Evolutionary conservation across 139 green algal species (phyloP).

Genomic region (Chlorella sorokiniana): DNA sequence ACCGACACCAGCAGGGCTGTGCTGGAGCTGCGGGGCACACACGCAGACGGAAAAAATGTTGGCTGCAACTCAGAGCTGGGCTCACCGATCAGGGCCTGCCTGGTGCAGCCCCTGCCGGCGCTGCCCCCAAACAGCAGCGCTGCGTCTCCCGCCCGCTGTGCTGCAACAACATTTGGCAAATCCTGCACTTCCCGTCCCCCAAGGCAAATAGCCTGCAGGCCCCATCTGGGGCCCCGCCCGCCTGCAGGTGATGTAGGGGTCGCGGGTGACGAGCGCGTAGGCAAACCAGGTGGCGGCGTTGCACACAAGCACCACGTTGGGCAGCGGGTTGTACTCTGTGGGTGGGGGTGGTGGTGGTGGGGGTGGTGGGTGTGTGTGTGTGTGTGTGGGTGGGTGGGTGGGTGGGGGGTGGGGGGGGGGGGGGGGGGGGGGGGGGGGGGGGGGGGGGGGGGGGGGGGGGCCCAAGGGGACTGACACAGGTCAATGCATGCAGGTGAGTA

Average conservation of each 20-base stretch:
- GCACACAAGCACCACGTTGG: not conserved
- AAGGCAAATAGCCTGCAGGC: too few relatives aligned
- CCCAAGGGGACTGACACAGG: not conserved
- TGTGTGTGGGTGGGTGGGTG: not conserved
- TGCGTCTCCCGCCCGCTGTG: too few relatives aligned
- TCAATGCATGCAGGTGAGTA: not conserved
- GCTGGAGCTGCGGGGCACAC: too few relatives aligned
- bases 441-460: not conserved
- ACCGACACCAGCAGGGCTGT: not conserved
- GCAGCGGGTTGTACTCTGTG: constrained; percentile 12
- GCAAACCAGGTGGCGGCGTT: not conserved
- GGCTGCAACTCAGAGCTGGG: too few relatives aligned
- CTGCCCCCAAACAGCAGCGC: too few relatives aligned
- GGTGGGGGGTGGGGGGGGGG: not conserved
- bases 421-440: too few relatives aligned
- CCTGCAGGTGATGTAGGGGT: not conserved
- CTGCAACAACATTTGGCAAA: too few relatives aligned
- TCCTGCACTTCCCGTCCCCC: too few relatives aligned
- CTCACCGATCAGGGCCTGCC: too few relatives aligned
- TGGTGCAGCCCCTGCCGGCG: too few relatives aligned
- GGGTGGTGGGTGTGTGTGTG: not conserved
- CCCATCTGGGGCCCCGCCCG: too few relatives aligned
- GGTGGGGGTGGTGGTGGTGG: not conserved
- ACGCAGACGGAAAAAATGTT: too few relatives aligned
- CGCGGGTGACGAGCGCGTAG: not conserved